Evolutionary conservation across 306 rosid genomes (phyloP), one percentile per base, ranked within the genome.

Genomic region (Leucaena leucocephala): DNA sequence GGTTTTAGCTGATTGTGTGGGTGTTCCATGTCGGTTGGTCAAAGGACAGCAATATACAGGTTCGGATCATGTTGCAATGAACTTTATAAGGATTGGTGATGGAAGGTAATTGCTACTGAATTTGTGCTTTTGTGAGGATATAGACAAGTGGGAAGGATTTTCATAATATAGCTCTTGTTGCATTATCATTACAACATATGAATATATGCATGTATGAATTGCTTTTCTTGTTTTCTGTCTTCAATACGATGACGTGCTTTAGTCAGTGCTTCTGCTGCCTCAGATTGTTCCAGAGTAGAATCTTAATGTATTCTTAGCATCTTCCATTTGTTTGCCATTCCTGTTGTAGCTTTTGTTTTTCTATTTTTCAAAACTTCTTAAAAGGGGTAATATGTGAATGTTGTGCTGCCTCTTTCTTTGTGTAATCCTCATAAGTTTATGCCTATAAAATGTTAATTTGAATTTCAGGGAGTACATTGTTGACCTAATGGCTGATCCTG

Each of bases 401-500:
- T 49, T 27, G 27, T 27, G 27, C 1, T 45, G 17, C 52, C 22
- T 70, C 49, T 63, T 68, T 85, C 67, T 73, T 4, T 72, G 48
- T 76, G 35, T 14, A 61, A 63, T 8, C 11, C 35, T 12, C n/a
- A 33, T 61, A 27, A 27, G 14, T 72, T 59, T 76, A 16, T 14
- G 43, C 49, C 76, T 74, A 61, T 83, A 82, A 78, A 78, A 86
- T 74, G 67, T n/a, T 83, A 42, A 62, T 81, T 15, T 85, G 75
- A 82, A 80, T 95, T 93, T 88, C 92, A 95, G 99, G 97, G 99
- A 95, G 91, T 93, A 89, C 87, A 90, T 95, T 80, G 91, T 95
- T 81, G 99, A 95, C 87, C 90, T 95, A 68, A 95, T 95, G 98
- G 97, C 98, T 69, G 98, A 89, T 85, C 99, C 99, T 6, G 99